These are phyloP conservation scores for Viola pubescens DNA, from an alignment of 441 rosid species.

Conservation along the genomic window DNA sequence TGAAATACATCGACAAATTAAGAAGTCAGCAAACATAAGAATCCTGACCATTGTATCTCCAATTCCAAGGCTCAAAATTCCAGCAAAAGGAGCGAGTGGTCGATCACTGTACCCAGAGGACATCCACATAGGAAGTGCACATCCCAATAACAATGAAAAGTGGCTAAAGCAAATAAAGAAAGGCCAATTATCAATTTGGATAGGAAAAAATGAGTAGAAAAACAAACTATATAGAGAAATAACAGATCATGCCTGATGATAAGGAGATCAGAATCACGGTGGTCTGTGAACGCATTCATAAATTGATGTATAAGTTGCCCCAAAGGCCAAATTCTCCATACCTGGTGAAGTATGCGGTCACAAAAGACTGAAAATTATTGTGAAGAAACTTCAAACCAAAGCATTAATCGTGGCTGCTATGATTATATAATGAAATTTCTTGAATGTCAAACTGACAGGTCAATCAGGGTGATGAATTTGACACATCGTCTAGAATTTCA, in stretches of 20 bases:
- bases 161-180: constrained; percentile 44
- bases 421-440: no score
- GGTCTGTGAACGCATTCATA: constrained; percentile 96
- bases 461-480: neutral
- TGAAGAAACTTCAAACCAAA: neutral
- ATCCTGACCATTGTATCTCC: constrained; percentile 93
- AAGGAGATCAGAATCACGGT: constrained; percentile 90
- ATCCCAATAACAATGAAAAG: constrained; percentile 89
- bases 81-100: constrained; percentile 92
- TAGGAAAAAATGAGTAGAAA: constrained; percentile 5
- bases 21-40: neutral
- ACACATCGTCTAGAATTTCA: no score
- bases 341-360: constrained; percentile 33
- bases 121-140: constrained; percentile 98
- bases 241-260: constrained; percentile 59
- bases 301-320: constrained; percentile 73
- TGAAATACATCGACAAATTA: neutral
- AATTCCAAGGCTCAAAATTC: constrained; percentile 95
- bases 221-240: constrained; percentile 8
- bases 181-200: constrained; percentile 8
- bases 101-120: constrained; percentile 90
- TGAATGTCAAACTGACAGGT: no score
- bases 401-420: no score
- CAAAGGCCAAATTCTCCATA: constrained; percentile 87
- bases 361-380: neutral